phyloP scores from a whole-genome alignment of 2,329 filamentous ascomycete genomes.

The Nothomitra cinnamomea region DNA sequence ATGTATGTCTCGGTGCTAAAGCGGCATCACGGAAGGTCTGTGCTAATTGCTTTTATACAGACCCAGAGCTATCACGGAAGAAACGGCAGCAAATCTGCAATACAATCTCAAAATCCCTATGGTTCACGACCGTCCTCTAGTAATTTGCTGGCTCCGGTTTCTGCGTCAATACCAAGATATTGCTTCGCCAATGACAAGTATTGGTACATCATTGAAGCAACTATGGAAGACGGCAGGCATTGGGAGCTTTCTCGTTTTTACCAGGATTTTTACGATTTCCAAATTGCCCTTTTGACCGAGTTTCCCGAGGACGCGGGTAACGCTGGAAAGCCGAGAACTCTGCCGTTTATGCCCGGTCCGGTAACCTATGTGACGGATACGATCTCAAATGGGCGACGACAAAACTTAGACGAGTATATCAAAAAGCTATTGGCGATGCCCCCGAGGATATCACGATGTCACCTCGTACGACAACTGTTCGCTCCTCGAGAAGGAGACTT shows the following conservation, averaged over 20 bases:
- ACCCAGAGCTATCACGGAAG: constrained; percentile 21
- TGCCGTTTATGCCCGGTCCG: constrained; percentile 96
- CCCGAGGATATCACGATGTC: constrained; percentile 66
- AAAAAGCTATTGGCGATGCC: constrained; percentile 77
- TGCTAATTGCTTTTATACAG: constrained; percentile 3
- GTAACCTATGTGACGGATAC: constrained; percentile 97
- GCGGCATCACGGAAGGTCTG: background rate
- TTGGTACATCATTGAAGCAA: constrained; percentile 92
- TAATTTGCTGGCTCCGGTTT: constrained; percentile 53
- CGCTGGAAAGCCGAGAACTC: constrained; percentile 48
- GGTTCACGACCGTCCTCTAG: constrained; percentile 2
- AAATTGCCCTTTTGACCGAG: constrained; percentile 80
- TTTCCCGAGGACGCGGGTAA: constrained; percentile 91
- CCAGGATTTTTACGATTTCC: constrained; percentile 97
- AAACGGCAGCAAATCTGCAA: constrained; percentile 17
- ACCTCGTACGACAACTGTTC: constrained; percentile 80
- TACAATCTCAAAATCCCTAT: constrained; percentile 20
- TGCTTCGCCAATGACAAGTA: constrained; percentile 96
- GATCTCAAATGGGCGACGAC: constrained; percentile 81
- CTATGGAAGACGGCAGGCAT: constrained; percentile 74
- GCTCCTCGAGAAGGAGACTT: constrained; percentile 80
- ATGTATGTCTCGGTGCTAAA: background rate
- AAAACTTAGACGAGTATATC: constrained; percentile 90
- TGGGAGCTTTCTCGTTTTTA: constrained; percentile 94
- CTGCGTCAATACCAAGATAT: constrained; percentile 77